A percentile compares a stretch with the other conserved stretches of the same genome.
phyloP scores from a whole-genome alignment of 2,329 filamentous ascomycete species.

The Bertia moriformis region DNA sequence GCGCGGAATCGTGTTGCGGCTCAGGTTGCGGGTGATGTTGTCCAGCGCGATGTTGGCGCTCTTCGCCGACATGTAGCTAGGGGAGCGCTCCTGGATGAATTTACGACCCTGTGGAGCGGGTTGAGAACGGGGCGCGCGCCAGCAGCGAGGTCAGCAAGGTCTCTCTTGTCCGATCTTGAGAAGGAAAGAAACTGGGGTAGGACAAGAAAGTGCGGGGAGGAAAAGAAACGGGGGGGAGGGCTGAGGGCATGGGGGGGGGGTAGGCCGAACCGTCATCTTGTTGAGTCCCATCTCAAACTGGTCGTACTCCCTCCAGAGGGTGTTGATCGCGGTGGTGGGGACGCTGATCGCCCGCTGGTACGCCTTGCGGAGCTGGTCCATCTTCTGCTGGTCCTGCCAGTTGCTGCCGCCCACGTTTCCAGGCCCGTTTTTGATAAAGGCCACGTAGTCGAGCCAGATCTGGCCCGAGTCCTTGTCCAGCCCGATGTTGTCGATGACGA shows the following conservation, averaged over 20 bases:
- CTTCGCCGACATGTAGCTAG: constrained; percentile 89
- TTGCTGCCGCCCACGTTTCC: constrained; percentile 70
- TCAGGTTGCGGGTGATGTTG: constrained; percentile 66
- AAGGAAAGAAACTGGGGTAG: neutral
- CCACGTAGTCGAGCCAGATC: constrained; percentile 89
- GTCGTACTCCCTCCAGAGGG: constrained; percentile 94
- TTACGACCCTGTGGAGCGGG: constrained; percentile 70
- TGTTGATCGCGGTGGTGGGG: constrained; percentile 69
- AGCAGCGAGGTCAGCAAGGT: too few relatives aligned
- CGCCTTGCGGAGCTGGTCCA: constrained; percentile 79
- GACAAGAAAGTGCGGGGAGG: neutral
- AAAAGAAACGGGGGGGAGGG: constrained; percentile 7
- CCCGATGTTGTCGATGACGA: constrained; percentile 78
- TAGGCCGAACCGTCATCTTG: constrained; percentile 62
- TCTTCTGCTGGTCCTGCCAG: constrained; percentile 98
- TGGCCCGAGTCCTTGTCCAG: constrained; percentile 78
- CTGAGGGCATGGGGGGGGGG: constrained; percentile 2
- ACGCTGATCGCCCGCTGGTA: constrained; percentile 83
- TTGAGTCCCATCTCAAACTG: constrained; percentile 88
- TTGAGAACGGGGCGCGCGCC: too few relatives aligned
- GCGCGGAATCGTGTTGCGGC: constrained; percentile 63
- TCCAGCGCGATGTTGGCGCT: constrained; percentile 82
- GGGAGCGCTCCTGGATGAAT: constrained; percentile 82
- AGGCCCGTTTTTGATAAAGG: constrained; percentile 79
- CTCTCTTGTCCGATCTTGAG: too few relatives aligned